Conservation (phyloP, 768 basidiomycete species). For the Psilocybe azurescens region DNA sequence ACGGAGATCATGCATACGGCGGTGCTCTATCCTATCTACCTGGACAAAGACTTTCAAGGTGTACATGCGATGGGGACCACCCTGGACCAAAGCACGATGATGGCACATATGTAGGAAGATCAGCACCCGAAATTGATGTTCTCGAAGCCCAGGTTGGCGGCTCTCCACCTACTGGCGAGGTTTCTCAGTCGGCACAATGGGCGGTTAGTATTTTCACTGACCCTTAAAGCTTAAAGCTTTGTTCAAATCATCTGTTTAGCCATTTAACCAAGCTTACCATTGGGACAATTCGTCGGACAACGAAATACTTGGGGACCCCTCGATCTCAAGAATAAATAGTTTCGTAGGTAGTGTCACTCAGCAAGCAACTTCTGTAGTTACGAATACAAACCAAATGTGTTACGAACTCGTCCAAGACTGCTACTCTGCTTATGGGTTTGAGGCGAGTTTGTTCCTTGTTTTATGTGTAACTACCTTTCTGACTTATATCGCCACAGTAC, state of each 20-base stretch:
- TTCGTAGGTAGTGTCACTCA: conserved; percentile 76
- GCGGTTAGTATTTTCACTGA: conserved; percentile 51
- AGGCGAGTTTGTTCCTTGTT: conserved; percentile 42
- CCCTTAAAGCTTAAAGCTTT: background rate
- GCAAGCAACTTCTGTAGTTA: conserved; percentile 82
- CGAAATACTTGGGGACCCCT: conserved; percentile 58
- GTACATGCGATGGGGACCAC: conserved; percentile 83
- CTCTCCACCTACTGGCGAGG: conserved; percentile 50
- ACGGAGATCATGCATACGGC: conserved; percentile 54
- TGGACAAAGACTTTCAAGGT: conserved; percentile 83
- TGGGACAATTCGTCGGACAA: conserved; percentile 68
- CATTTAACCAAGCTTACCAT: conserved; percentile 75
- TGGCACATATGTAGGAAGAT: conserved; percentile 78
- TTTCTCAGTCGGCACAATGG: conserved; percentile 89
- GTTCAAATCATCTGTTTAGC: conserved; percentile 42
- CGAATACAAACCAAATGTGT: conserved; percentile 67
- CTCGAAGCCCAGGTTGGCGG: conserved; percentile 77
- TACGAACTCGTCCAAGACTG: conserved; percentile 67
- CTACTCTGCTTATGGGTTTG: conserved; percentile 82
- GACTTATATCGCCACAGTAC: conserved; percentile 35
- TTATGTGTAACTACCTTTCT: background rate
- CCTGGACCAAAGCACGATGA: conserved; percentile 81
- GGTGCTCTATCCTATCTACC: conserved; percentile 71
- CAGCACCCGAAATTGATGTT: conserved; percentile 91
- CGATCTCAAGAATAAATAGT: conserved; percentile 59